Percentiles rank a stretch among this genome's conserved stretches.
These are phyloP conservation scores for Debaryomyces sp. DNA, from an alignment of 1,139 yeast genomes.

Conservation along the genomic window DNA sequence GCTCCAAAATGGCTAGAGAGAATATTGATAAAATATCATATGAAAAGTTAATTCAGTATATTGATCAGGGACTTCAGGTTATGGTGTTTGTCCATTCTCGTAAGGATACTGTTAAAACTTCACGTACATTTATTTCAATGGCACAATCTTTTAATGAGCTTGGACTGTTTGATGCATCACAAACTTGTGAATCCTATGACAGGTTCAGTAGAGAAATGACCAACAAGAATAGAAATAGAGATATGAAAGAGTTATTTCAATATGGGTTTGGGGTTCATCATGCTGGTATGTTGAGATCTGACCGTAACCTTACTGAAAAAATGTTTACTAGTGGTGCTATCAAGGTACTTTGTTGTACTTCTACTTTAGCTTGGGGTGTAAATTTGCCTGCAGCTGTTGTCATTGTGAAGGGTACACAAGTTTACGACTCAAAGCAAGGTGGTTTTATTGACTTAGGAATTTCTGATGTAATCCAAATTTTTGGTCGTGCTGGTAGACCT, in stretches of 20 bases:
- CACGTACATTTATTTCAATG: conserved; percentile 69
- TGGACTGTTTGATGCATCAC: conserved; percentile 63
- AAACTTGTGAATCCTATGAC: conserved; percentile 43
- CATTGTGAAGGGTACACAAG: conserved; percentile 93
- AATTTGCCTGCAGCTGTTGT: conserved; percentile 98
- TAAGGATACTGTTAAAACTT: conserved; percentile 87
- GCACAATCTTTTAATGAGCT: conserved; percentile 64
- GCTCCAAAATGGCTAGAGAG: conserved; percentile 66
- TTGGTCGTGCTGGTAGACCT: conserved; percentile 99
- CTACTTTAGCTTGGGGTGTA: conserved; percentile 99
- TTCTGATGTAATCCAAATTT: conserved; percentile 95
- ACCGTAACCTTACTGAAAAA: conserved; percentile 85
- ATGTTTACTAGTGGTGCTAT: conserved; percentile 86
- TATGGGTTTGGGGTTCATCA: conserved; percentile 93
- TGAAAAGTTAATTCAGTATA: conserved; percentile 70
- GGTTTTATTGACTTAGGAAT: conserved; percentile 93
- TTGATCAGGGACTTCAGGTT: conserved; percentile 78
- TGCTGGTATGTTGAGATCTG: conserved; percentile 95
- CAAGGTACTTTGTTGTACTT: conserved; percentile 91
- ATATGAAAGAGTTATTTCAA: conserved; percentile 76
- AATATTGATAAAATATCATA: conserved; percentile 78
- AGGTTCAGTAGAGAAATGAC: conserved; percentile 66
- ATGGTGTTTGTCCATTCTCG: conserved; percentile 98
- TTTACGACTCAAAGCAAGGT: conserved; percentile 93
- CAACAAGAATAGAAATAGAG: conserved; percentile 71